A percentile compares a stretch with the other conserved stretches of the same genome.
These are phyloP conservation scores for Colletotrichum trifolii DNA, from an alignment of 2,329 filamentous ascomycete genomes.

Conservation along the genomic window DNA sequence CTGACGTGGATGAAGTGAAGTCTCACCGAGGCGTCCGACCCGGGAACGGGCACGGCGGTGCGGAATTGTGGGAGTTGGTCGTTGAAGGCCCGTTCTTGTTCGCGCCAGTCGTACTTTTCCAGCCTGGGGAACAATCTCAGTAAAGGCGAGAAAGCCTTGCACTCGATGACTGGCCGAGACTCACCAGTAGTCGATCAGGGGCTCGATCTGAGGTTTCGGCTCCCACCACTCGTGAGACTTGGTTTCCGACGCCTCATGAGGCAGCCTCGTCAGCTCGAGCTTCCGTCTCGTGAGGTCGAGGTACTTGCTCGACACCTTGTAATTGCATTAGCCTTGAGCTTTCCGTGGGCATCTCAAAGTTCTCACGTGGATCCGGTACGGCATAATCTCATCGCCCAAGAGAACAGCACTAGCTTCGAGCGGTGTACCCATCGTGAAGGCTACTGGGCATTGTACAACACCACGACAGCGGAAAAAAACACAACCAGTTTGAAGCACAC, in stretches of 20 bases:
- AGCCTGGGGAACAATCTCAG: slow-evolving; percentile 58
- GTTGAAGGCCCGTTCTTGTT: slow-evolving; percentile 69
- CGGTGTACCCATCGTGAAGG: background rate
- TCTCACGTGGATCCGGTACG: slow-evolving; percentile 69
- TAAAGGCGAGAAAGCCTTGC: background rate
- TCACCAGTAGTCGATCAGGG: slow-evolving; percentile 73
- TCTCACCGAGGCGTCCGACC: slow-evolving; percentile 57
- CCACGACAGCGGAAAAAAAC: background rate
- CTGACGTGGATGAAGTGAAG: slow-evolving; percentile 74
- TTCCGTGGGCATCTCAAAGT: background rate
- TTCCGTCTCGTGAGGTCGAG: slow-evolving; percentile 75
- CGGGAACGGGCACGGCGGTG: slow-evolving; percentile 60
- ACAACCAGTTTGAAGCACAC: background rate
- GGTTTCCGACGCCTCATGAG: slow-evolving; percentile 64
- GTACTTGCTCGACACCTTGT: slow-evolving; percentile 71
- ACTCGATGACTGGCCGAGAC: slow-evolving; percentile 37
- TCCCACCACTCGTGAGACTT: slow-evolving; percentile 65
- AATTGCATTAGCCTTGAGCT: slow-evolving; percentile 42
- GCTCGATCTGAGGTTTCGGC: slow-evolving; percentile 71
- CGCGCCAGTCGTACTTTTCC: slow-evolving; percentile 73
- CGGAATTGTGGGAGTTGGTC: slow-evolving; percentile 71
- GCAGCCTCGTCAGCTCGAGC: slow-evolving; percentile 73
- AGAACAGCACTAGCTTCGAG: slow-evolving; percentile 15
- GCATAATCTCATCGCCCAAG: slow-evolving; percentile 59
- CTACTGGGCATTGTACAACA: slow-evolving; percentile 13